Conservation (phyloP, 192 early-diverging fungal genomes). For the Coemansia sp. region DNA sequence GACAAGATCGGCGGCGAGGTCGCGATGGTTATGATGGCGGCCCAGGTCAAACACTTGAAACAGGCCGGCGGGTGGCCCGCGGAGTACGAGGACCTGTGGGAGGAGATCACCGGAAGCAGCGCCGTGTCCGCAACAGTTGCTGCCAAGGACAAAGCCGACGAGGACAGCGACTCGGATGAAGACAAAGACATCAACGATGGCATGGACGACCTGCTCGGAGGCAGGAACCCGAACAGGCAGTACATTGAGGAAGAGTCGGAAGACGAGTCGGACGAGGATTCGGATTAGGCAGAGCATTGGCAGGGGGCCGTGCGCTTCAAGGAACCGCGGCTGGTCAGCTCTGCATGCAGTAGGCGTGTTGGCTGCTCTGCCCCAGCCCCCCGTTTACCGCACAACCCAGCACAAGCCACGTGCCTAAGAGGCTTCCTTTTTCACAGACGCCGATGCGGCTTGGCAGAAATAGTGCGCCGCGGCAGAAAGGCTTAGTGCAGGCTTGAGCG, state of each 20-base stretch:
- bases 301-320: background rate
- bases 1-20: constrained; percentile 81
- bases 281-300: background rate
- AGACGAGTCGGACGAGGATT: constrained; percentile 1
- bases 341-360: too few species aligned
- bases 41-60: constrained; percentile 72
- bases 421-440: background rate
- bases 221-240: constrained; percentile 24
- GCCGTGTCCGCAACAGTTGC: background rate
- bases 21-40: constrained; percentile 67
- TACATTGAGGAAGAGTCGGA: constrained; percentile 12
- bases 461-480: too few species aligned
- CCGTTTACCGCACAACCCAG: background rate
- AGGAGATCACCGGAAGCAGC: constrained; percentile 12
- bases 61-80: constrained; percentile 33
- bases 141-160: background rate
- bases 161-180: background rate
- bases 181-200: constrained; percentile 7
- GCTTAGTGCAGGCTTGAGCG: too few species aligned
- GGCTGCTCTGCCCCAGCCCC: too few species aligned
- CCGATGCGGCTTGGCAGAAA: background rate
- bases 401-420: background rate
- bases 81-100: constrained; percentile 30
- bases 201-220: constrained; percentile 5
- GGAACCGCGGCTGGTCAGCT: too few species aligned